Evolutionary conservation across 108 stramenopile species (phyloP).

Genomic region (Fragilaria radians): DNA sequence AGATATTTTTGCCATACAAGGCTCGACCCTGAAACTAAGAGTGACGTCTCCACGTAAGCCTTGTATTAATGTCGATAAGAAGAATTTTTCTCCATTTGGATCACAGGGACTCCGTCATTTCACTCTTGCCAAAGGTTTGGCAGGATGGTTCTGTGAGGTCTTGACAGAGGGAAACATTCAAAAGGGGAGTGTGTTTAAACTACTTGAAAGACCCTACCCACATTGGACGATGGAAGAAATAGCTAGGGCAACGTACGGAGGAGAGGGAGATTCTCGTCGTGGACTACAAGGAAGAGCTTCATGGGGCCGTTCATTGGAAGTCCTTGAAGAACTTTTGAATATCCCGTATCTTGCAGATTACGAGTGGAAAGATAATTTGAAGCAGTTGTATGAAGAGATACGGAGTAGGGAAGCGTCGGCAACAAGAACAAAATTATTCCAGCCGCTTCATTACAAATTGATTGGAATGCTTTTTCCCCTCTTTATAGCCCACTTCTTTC

Average conservation of each 20-base stretch:
- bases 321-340: conserved; percentile 19
- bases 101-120: conserved; percentile 8
- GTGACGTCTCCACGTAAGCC: conserved; percentile 22
- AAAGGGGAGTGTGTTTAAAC: conserved; percentile 16
- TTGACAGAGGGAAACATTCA: conserved; percentile 15
- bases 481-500: too few species aligned
- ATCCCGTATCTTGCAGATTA: conserved; percentile 13
- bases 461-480: too few species aligned
- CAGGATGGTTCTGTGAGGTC: conserved; percentile 28
- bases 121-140: conserved; percentile 7
- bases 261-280: conserved; percentile 8
- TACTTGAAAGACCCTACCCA: conserved; percentile 17
- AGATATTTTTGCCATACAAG: conserved; percentile 28
- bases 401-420: too few species aligned
- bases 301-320: conserved; percentile 14
- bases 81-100: conserved; percentile 15
- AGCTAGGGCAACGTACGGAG: conserved; percentile 14
- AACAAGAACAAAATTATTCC: too few species aligned
- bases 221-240: conserved; percentile 25
- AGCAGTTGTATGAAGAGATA: too few species aligned
- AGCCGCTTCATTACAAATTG: too few species aligned
- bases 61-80: conserved; percentile 18
- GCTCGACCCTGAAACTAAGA: conserved; percentile 15
- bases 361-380: conserved; percentile 25
- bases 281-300: background rate